Evolutionary conservation across 352 stramenopile species (phyloP).

Genomic region (Vaucheria bursata): DNA sequence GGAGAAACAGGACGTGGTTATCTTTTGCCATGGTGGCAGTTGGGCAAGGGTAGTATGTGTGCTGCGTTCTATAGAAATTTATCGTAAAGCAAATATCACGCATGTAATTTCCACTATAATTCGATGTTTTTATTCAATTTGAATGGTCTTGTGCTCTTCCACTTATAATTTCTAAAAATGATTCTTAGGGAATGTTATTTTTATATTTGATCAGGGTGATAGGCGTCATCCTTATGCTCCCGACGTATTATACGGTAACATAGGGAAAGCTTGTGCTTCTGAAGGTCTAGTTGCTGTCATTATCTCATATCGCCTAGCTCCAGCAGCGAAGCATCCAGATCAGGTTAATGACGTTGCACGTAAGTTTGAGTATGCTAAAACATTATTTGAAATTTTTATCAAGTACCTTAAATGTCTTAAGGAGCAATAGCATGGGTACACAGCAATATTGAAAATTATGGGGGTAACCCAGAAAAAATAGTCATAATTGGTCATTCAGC

Average conservation of each 20-base stretch:
- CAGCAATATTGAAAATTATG: conserved; percentile 29
- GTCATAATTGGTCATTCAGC: conserved; percentile 42
- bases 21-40: conserved; percentile 13
- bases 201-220: conserved; percentile 18
- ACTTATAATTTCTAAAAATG: too few relatives aligned
- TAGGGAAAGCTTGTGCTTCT: conserved; percentile 36
- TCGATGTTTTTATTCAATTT: too few relatives aligned
- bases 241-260: conserved; percentile 44
- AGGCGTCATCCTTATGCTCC: conserved; percentile 19
- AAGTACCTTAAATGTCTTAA: conserved; percentile 1
- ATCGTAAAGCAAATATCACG: too few relatives aligned
- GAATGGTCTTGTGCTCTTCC: too few relatives aligned
- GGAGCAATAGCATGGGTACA: conserved; percentile 30
- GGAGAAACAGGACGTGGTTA: neutral
- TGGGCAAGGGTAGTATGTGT: conserved; percentile 13
- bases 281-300: conserved; percentile 41
- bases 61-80: too few relatives aligned
- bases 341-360: conserved; percentile 44
- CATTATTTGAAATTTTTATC: neutral
- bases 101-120: too few relatives aligned
- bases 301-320: conserved; percentile 46
- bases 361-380: conserved; percentile 17
- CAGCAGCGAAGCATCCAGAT: conserved; percentile 34
- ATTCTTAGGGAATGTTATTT: too few relatives aligned
- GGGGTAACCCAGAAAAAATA: conserved; percentile 25